Conservation (phyloP, 176 grass and related monocot genomes). For the Aegilops bicornis region DNA sequence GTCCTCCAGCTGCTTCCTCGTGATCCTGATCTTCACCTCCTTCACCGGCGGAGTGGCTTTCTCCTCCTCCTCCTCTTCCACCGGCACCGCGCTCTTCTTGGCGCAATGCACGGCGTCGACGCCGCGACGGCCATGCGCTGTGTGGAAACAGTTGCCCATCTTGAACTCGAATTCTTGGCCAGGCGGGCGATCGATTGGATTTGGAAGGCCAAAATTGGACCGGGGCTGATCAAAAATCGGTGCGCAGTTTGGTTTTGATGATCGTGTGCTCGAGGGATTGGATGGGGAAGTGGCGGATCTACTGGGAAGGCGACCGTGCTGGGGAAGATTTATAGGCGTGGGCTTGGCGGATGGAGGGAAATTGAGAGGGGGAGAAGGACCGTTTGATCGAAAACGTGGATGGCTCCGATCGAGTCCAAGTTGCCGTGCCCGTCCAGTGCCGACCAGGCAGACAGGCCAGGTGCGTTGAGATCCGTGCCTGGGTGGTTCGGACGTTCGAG, state of each 20-base stretch:
- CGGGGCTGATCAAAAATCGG: too few relatives aligned
- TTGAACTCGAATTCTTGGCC: not conserved
- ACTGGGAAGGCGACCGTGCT: not conserved
- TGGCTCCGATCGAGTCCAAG: not conserved
- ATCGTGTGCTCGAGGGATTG: not conserved
- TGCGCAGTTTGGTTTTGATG: not conserved
- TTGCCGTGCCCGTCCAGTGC: not conserved
- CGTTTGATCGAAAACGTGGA: constrained; percentile 28
- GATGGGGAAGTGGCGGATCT: constrained; percentile 17
- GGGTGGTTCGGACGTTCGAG: not conserved
- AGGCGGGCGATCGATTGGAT: not conserved
- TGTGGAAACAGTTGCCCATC: constrained; percentile 45
- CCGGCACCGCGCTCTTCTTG: constrained; percentile 17
- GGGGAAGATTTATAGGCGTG: constrained; percentile 10
- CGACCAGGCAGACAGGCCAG: constrained; percentile 16
- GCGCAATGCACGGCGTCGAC: not conserved
- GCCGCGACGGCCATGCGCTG: not conserved
- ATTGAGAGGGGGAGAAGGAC: not conserved
- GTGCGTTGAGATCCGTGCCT: not conserved
- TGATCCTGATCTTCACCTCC: constrained; percentile 67
- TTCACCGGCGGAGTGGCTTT: not conserved
- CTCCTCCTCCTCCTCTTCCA: not conserved
- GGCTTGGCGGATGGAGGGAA: not conserved
- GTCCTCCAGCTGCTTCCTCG: constrained; percentile 62
- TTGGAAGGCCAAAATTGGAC: not conserved